Conservation (phyloP, 768 basidiomycete species). For the Termitomyces sp. region DNA sequence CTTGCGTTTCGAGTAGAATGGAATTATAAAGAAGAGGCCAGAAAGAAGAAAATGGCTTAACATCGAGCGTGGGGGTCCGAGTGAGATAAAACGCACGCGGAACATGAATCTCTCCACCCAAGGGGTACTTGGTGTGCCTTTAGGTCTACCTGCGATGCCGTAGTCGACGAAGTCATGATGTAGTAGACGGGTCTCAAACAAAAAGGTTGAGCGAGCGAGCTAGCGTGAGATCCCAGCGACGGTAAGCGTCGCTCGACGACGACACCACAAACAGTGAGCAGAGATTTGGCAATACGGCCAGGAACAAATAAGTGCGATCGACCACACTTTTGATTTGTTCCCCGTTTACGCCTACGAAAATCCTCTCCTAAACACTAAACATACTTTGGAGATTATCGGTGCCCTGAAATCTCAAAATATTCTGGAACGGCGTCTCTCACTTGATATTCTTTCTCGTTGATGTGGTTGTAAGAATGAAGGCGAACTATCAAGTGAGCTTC, state of each 20-base stretch:
- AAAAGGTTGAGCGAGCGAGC: not conserved
- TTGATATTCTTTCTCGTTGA: not conserved
- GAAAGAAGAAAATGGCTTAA: not conserved
- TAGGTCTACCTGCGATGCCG: slow-evolving; percentile 81
- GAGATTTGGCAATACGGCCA: slow-evolving; percentile 3
- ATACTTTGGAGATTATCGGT: not conserved
- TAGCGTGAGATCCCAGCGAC: not conserved
- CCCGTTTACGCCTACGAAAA: not conserved
- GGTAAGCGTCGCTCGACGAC: not conserved
- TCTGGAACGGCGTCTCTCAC: not conserved
- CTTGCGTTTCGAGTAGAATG: not conserved
- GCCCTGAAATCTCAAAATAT: not conserved
- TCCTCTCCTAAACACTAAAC: not conserved
- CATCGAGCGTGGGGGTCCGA: not conserved
- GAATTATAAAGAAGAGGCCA: not conserved
- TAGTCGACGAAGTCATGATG: slow-evolving; percentile 64
- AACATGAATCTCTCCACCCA: slow-evolving; percentile 87
- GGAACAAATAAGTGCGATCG: slow-evolving; percentile 2
- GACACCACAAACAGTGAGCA: slow-evolving; percentile 1
- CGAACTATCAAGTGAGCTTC: slow-evolving; percentile 61
- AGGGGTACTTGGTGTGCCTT: slow-evolving; percentile 72
- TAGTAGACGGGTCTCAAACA: not conserved
- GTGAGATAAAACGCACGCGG: slow-evolving; percentile 57
- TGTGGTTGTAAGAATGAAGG: slow-evolving; percentile 55
- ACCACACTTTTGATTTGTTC: not conserved